Evolutionary conservation across 192 early-diverging fungal genomes (phyloP).

Genomic region (Obelidium mucronatum): DNA sequence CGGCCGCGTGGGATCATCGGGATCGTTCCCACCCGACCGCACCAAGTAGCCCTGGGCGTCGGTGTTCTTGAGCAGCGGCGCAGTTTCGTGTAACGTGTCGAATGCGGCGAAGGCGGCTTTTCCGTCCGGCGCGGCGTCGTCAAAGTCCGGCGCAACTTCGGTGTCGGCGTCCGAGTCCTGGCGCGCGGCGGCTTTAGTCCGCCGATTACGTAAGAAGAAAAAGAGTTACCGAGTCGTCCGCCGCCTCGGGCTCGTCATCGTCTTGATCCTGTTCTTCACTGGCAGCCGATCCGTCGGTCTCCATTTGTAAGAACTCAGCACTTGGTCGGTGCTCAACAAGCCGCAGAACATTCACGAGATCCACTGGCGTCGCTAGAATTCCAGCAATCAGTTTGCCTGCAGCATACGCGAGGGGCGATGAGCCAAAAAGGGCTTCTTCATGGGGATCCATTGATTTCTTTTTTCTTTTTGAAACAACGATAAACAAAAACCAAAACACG

Average conservation of each 20-base stretch:
- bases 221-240: neutral
- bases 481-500: neutral
- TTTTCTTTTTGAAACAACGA: neutral
- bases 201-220: neutral
- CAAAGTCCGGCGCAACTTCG: conserved; percentile 16
- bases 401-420: neutral
- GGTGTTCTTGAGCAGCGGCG: conserved; percentile 28
- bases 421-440: neutral
- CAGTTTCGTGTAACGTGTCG: neutral
- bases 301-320: neutral
- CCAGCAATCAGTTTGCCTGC: neutral
- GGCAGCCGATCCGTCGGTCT: neutral
- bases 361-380: neutral
- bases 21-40: conserved; percentile 25
- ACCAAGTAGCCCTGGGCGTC: conserved; percentile 58
- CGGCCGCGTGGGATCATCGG: conserved; percentile 52
- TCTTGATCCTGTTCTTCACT: conserved; percentile 4
- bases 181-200: neutral
- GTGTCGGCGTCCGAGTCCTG: conserved; percentile 26
- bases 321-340: conserved; percentile 12
- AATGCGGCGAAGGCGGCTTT: neutral
- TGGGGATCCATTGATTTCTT: conserved; percentile 1
- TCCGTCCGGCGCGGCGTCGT: neutral
- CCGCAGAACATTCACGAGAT: conserved; percentile 6
- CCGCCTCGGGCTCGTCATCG: conserved; percentile 24